Evolutionary conservation across 306 rosid genomes (phyloP), one percentile per base, ranked within the genome.

Genomic region (Corylus heterophylla): DNA sequence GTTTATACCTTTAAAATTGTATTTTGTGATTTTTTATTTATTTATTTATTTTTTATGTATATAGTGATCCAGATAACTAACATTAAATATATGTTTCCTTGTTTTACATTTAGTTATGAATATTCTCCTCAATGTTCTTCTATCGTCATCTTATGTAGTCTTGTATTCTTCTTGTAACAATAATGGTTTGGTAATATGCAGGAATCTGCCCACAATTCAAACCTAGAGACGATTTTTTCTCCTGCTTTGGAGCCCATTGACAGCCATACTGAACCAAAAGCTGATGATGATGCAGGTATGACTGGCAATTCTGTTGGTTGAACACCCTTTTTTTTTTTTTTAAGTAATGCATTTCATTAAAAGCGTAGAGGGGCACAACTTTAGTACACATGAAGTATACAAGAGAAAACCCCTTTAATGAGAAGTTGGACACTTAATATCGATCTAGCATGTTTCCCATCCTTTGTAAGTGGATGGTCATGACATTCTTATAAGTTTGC

Each of bases 201-300:
- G 98, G 98, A 89, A 44, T 71, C 87, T 71, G 75, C 71, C 77
- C 72, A 78, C 55, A 71, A 78, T 54, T 83, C 88, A 56, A 85
- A 84, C 86, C 56, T 89, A 50, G 93, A 86, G 80, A 85, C 97
- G 25, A 87, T 90, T 67, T 91, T 93, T 85, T 93, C 98, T 83
- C 94, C 97, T 86, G 85, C 90, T 76, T 85, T 88, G 74, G 92
- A 91, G 81, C 84, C 87, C 17, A 52, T 85, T 63, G 93, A 87
- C 76, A 82, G 78, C 74, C 80, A 75, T 59, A 76, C 80, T 75
- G 89, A 87, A 83, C 84, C 79, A 66, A 73, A 75, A 74, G 77
- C 75, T 35, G 91, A 85, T 75, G 80, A 69, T 68, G 88, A 89
- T 81, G 76, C 88, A 77, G 93, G 95, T 89, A 79, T 76, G 85